These are phyloP conservation scores for Acacia concinna DNA, from an alignment of 331 rosid species.

Conservation along the genomic window DNA sequence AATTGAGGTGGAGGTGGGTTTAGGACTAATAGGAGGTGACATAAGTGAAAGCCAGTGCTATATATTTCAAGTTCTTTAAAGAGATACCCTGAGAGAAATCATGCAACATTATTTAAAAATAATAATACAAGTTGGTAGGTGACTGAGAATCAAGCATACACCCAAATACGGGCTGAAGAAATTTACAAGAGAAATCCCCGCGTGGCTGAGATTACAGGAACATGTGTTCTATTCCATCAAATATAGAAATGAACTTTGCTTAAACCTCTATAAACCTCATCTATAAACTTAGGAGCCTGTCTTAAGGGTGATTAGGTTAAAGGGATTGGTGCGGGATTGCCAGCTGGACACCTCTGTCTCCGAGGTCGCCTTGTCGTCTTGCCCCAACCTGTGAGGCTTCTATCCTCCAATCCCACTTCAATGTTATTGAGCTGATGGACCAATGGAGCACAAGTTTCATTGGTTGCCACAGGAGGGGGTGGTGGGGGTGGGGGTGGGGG, in stretches of 20 bases:
- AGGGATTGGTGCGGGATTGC: slow-evolving; percentile 59
- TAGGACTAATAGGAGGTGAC: not conserved
- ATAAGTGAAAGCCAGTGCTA: slow-evolving; percentile 39
- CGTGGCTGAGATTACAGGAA: slow-evolving; percentile 49
- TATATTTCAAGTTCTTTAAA: slow-evolving; percentile 49
- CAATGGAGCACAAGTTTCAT: slow-evolving; percentile 52
- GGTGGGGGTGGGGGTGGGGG: slow-evolving; percentile 50
- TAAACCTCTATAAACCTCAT: slow-evolving; percentile 59
- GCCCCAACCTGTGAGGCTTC: slow-evolving; percentile 97
- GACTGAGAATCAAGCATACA: slow-evolving; percentile 62
- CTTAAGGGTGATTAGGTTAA: slow-evolving; percentile 56
- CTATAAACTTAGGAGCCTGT: slow-evolving; percentile 46
- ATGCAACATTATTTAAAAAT: slow-evolving; percentile 78
- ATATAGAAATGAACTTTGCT: slow-evolving; percentile 49
- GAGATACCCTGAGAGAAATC: slow-evolving; percentile 53
- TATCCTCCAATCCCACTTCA: slow-evolving; percentile 81
- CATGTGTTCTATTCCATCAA: slow-evolving; percentile 46
- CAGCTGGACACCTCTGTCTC: slow-evolving; percentile 82
- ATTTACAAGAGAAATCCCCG: slow-evolving; percentile 63
- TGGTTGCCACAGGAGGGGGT: slow-evolving; percentile 31
- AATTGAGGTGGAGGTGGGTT: not conserved
- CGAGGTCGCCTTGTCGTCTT: slow-evolving; percentile 96
- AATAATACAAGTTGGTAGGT: slow-evolving; percentile 67
- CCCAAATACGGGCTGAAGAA: slow-evolving; percentile 61
- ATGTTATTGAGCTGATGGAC: slow-evolving; percentile 61